Base-by-base conservation (phyloP, 257 asterid genomes). In the Solanum raphanifolium region DNA sequence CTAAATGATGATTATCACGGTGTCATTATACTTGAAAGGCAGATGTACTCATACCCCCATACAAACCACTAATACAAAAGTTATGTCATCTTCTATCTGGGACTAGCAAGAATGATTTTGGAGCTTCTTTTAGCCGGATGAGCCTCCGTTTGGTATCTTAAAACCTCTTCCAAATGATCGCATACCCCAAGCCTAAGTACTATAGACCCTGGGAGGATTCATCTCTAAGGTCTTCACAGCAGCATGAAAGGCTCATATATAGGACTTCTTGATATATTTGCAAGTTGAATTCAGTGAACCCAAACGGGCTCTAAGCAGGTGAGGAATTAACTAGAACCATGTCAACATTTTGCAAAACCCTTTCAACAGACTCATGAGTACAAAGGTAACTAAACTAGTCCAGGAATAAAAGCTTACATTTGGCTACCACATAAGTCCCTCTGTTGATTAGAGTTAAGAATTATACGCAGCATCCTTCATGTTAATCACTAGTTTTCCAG, bases 401-500 rank as follows among this genome's bases (percentile, higher is more conserved):
- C 21, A 75, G 55, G 83, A 23, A 75, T 4, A 0, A 1, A 75
- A 23, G 55, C 21, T 48, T 71, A 83, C 87, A 58, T 75, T 83
- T 82, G 83, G 32, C 88, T 74, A 84, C 81, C 88, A 87, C 46
- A 16, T 48, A 79, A 68, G 41, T 88, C 92, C 68, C 83, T 91
- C 93, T 48, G 43, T 76, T 25, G 88, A 83, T 36, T 81, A 78
- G 62, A 90, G 86, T 66, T 90, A 86, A 71, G 92, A 91, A 62
- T 32, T 78, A 85, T 86, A 89, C 65, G 87, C 92, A 85, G 89
- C 91, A 88, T 93, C 95, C 92, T 91, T 96, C 95, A 93, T 86
- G 83, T 94, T 93, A 62, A 88, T 79, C 34, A 85, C 88, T 90
- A 93, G 82, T 89, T 88, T 43, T 85, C 90, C 94, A 94, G 86